Percentiles rank a stretch among this genome's conserved stretches.
Conservation (phyloP, 768 basidiomycete genomes). For the Suillus paluster region DNA sequence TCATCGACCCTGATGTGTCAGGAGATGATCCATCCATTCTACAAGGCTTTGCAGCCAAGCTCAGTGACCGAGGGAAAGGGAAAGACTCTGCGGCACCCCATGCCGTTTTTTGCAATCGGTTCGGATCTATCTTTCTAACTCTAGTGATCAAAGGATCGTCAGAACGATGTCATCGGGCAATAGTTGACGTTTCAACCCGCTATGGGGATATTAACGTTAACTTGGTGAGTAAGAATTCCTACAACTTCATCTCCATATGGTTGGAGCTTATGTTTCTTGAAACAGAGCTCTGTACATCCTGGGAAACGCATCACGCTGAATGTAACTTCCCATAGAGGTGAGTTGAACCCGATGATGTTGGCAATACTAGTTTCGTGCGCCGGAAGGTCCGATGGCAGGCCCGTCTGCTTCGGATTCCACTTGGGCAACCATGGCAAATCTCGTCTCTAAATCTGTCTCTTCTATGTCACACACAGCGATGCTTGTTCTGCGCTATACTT, state of each 20-base stretch:
- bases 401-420: conserved; percentile 6
- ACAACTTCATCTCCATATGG: neutral
- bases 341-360: neutral
- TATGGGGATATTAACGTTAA: conserved; percentile 39
- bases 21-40: conserved; percentile 23
- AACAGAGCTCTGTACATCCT: conserved; percentile 4
- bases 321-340: conserved; percentile 10
- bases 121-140: conserved; percentile 43
- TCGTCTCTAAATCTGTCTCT: conserved; percentile 15
- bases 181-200: conserved; percentile 41
- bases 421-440: neutral
- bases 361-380: neutral
- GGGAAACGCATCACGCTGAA: conserved; percentile 12
- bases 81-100: conserved; percentile 19
- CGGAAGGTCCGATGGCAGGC: neutral
- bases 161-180: conserved; percentile 35
- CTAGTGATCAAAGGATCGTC: conserved; percentile 44
- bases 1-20: conserved; percentile 43
- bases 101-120: conserved; percentile 46
- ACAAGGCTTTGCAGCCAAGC: conserved; percentile 7
- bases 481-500: neutral
- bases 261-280: conserved; percentile 15
- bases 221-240: conserved; percentile 15
- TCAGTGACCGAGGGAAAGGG: conserved; percentile 21
- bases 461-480: neutral